phyloP scores from a whole-genome alignment of 208 protist species.

The Leishmania tropica region DNA sequence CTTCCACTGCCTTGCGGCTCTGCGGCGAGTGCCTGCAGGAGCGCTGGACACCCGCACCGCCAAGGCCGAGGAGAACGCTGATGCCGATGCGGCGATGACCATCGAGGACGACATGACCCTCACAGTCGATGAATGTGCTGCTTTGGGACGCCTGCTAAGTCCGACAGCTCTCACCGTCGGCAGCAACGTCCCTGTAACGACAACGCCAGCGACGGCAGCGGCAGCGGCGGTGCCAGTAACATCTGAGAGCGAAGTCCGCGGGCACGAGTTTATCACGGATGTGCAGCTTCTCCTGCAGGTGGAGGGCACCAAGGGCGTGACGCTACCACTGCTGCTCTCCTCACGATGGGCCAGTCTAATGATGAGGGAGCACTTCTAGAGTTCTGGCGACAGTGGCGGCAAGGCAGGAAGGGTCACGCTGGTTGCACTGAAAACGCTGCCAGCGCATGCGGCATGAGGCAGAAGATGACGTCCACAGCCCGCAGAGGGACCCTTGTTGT shows the following conservation, averaged over 20 bases:
- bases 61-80: background rate
- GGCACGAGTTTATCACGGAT: constrained; percentile 23
- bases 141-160: constrained; percentile 15
- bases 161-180: background rate
- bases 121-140: constrained; percentile 19
- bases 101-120: constrained; percentile 34
- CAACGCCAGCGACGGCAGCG: background rate
- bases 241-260: background rate
- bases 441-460: background rate
- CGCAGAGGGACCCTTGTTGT: background rate
- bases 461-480: background rate
- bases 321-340: constrained; percentile 61
- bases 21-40: constrained; percentile 16
- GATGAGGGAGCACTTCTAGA: constrained; percentile 38
- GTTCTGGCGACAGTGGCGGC: background rate
- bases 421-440: background rate
- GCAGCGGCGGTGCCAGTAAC: background rate
- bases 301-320: constrained; percentile 46
- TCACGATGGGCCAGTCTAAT: constrained; percentile 73
- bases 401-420: background rate
- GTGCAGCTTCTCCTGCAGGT: constrained; percentile 62
- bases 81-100: constrained; percentile 11
- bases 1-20: constrained; percentile 26
- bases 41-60: background rate
- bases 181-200: background rate